Conservation (phyloP, 1,284 basidiomycete genomes). For the Cystobasidium slooffiae region DNA sequence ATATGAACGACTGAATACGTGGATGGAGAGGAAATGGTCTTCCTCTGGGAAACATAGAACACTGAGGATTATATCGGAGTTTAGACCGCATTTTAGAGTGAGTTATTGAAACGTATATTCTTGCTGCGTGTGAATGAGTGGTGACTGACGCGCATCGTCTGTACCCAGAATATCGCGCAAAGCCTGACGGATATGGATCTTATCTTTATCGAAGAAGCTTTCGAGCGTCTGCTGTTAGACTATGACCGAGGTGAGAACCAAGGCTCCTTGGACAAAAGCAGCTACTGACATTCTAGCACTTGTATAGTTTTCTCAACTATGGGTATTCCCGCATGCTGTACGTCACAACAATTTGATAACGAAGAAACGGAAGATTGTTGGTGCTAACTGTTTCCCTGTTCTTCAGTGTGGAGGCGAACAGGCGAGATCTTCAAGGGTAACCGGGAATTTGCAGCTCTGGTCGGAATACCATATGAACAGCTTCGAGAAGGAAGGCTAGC, state of each 20-base stretch:
- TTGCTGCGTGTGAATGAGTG: neutral
- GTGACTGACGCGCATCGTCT: neutral
- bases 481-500: conserved; percentile 77
- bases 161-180: conserved; percentile 76
- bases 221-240: conserved; percentile 90
- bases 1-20: conserved; percentile 81
- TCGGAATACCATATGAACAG: conserved; percentile 58
- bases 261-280: too few species aligned
- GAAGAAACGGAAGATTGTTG: too few species aligned
- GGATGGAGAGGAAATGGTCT: conserved; percentile 92
- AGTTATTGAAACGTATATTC: conserved; percentile 29
- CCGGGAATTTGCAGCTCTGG: conserved; percentile 84
- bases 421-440: conserved; percentile 99
- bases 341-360: neutral
- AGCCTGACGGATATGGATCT: conserved; percentile 90
- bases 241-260: conserved; percentile 73
- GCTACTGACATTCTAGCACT: too few species aligned
- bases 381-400: neutral
- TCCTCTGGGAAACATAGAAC: conserved; percentile 83
- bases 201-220: conserved; percentile 97
- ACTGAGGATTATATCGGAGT: conserved; percentile 81
- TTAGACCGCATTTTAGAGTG: conserved; percentile 90
- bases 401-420: conserved; percentile 80
- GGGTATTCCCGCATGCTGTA: conserved; percentile 86
- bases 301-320: conserved; percentile 64